Evolutionary conservation across 768 basidiomycete species (phyloP), one percentile per base, ranked within the genome.

Genomic region (Cubamyces sp.): DNA sequence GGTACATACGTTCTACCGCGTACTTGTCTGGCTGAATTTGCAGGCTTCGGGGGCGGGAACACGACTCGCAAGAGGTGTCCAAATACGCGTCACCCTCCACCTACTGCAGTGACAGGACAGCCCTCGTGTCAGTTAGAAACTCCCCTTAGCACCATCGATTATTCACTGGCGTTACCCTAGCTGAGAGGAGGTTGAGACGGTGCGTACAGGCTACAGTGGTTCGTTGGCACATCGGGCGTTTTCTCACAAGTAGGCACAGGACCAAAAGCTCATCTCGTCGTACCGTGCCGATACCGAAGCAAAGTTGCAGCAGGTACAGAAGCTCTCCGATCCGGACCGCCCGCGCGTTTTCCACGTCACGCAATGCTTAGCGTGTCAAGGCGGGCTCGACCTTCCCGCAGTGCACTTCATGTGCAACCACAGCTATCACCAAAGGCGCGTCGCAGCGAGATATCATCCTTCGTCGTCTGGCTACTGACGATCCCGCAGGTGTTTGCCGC

Each of bases 331-430:
- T 74, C 80, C 87, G 7, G 84, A 87, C 21, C 83, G 87, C 54
- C 91, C 97, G 0, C 84, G 86, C 19, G 90, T 98, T 21, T 97
- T 98, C 80, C 95, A 98, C 71, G 92, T 96, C 62, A 96, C 95
- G 8, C 82, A 94, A 43, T 98, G 97, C 74, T 89, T 95, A 21
- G 83, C 88, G 4, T 98, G 97, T 73, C 83, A 87, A 16, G 92
- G 89, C 1, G 92, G 91, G 68, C 84, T 98, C 62, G 96, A 98
- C 72, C 84, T 98, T 11, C 96, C 97, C 0, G 90, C 86, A 65
- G 82, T 98, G 6, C 96, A 98, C 74, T 98, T 98, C 71, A 97
- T 98, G 96, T 99, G 96, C 75, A 88, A 90, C 69, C 97, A 98
- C 72, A 94, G 92, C 63, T 98, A 93, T 77, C 97, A 99, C 73